Evolutionary conservation across 306 rosid genomes (phyloP).

Genomic region (Dalbergia cultrata): DNA sequence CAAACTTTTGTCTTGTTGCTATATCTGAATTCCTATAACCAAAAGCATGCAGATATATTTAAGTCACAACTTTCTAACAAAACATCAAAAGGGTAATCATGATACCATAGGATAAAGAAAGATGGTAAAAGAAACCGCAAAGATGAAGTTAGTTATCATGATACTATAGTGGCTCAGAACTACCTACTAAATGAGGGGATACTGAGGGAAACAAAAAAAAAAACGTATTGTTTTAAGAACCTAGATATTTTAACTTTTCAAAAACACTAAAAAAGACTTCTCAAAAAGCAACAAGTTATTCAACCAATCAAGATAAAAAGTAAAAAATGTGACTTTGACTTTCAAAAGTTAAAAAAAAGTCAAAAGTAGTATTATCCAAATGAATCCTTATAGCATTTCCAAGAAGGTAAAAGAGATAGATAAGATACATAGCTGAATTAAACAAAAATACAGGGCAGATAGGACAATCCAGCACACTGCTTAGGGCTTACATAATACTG

Average conservation of each 20-base stretch:
- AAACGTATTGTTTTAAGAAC: not conserved
- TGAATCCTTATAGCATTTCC: constrained; percentile 4
- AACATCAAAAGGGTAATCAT: constrained; percentile 9
- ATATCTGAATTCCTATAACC: constrained; percentile 79
- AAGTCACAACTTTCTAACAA: constrained; percentile 25
- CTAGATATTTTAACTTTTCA: not conserved
- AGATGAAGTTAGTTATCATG: constrained; percentile 21
- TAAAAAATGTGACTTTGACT: no score
- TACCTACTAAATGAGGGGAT: no score
- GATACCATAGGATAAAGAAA: not conserved
- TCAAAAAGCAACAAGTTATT: no score
- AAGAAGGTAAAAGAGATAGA: constrained; percentile 3
- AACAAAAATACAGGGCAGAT: constrained; percentile 32
- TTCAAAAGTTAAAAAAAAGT: no score
- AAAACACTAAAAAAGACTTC: no score
- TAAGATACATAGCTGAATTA: not conserved
- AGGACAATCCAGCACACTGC: constrained; percentile 12
- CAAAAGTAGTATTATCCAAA: no score
- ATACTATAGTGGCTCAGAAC: constrained; percentile 2
- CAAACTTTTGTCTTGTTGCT: constrained; percentile 69
- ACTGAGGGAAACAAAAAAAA: constrained; percentile 15
- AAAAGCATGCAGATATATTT: constrained; percentile 33
- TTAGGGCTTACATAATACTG: constrained; percentile 28
- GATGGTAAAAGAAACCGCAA: constrained; percentile 34
- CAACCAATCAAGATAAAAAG: no score